phyloP scores from a whole-genome alignment of 257 asterid species.

The Haberlea rhodopensis region DNA sequence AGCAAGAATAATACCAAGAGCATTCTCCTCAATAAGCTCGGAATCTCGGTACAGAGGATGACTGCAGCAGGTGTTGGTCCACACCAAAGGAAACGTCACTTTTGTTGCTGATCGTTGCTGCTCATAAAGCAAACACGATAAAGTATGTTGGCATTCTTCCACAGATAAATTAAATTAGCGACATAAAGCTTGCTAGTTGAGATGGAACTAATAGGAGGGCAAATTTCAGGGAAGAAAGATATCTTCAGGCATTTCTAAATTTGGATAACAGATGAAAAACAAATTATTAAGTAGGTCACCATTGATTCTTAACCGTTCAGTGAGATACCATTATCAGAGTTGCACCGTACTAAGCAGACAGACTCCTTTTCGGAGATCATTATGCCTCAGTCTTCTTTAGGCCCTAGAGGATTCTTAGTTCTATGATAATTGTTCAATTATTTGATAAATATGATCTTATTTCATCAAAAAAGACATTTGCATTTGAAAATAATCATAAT shows the following conservation, averaged over 20 bases:
- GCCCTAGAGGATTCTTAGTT: not conserved
- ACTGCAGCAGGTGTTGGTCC: constrained; percentile 99
- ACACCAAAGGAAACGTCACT: constrained; percentile 92
- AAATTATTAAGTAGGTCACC: not conserved
- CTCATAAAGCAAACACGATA: constrained; percentile 19
- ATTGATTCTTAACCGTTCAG: not conserved
- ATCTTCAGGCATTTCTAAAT: not conserved
- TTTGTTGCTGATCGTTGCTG: constrained; percentile 97
- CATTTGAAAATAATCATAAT: not conserved
- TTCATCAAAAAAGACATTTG: not conserved
- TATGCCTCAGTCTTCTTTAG: not conserved
- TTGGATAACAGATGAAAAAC: too few species aligned
- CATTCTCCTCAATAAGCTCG: constrained; percentile 75
- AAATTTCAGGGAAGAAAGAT: not conserved
- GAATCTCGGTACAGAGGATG: constrained; percentile 92
- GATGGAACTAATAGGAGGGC: not conserved
- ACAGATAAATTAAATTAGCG: not conserved
- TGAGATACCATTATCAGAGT: not conserved
- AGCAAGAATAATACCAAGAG: constrained; percentile 55
- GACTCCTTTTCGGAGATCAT: not conserved
- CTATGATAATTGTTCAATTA: not conserved
- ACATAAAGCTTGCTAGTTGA: not conserved
- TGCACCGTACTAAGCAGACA: not conserved
- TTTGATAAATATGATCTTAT: too few species aligned
- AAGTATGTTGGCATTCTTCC: not conserved